These are phyloP conservation scores for Trichoderma aggressivum DNA, from an alignment of 2,329 filamentous ascomycete species.

Conservation along the genomic window DNA sequence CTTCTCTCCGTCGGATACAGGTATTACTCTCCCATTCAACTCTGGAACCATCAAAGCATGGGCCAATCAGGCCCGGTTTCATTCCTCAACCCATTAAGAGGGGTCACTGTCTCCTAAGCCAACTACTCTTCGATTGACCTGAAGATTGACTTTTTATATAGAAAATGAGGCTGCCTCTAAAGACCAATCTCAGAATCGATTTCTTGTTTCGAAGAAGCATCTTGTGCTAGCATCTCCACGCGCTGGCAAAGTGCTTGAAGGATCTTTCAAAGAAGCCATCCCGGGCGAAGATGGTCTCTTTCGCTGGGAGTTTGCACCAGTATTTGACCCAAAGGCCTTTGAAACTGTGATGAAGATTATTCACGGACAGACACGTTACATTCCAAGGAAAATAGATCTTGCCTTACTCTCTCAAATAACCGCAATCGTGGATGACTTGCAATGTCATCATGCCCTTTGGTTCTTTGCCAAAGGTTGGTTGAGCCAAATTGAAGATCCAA, in stretches of 20 bases:
- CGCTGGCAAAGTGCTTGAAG: background rate
- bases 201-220: background rate
- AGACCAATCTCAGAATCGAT: background rate
- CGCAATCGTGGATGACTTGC: background rate
- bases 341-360: background rate
- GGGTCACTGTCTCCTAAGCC: background rate
- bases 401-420: background rate
- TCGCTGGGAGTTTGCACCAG: background rate
- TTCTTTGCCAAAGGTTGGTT: background rate
- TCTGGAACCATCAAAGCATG: background rate
- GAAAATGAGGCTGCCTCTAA: background rate
- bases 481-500: background rate
- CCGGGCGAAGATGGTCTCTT: background rate
- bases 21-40: background rate
- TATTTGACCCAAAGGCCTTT: background rate
- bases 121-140: fast-evolving
- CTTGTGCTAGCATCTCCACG: background rate
- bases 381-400: background rate
- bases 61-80: background rate
- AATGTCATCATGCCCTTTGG: background rate
- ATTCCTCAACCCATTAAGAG: background rate
- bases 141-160: background rate
- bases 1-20: background rate
- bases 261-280: background rate
- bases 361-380: background rate